Evolutionary conservation across 345 rosid species (phyloP).

Genomic region (Salix dunnii): DNA sequence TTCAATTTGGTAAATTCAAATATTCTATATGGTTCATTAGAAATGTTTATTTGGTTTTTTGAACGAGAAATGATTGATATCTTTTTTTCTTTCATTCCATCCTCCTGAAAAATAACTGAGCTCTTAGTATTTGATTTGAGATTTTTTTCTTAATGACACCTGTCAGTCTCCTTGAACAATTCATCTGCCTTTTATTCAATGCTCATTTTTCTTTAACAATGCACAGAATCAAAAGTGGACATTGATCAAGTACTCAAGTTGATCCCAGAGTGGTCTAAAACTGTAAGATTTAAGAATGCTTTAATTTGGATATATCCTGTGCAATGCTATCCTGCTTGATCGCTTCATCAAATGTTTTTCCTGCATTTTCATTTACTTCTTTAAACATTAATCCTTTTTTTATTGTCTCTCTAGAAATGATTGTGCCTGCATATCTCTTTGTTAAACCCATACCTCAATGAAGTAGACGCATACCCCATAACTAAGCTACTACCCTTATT

Average conservation of each 20-base stretch:
- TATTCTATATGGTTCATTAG: background rate
- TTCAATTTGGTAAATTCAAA: background rate
- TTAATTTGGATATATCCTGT: background rate
- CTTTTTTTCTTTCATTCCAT: background rate
- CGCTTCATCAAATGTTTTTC: background rate
- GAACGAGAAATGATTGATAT: too few relatives aligned
- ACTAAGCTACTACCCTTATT: too few relatives aligned
- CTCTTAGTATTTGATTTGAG: background rate
- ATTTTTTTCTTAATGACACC: background rate
- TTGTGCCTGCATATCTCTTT: too few relatives aligned
- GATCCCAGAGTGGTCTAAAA: constrained; percentile 76
- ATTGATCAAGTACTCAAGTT: constrained; percentile 57
- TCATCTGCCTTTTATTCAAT: constrained; percentile 11
- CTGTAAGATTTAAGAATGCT: constrained; percentile 47
- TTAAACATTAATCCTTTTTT: background rate
- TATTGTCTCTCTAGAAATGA: background rate
- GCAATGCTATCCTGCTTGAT: background rate
- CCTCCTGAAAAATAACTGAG: background rate
- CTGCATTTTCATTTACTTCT: background rate
- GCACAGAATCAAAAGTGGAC: constrained; percentile 54
- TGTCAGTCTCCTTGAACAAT: constrained; percentile 10
- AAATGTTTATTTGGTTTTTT: too few relatives aligned
- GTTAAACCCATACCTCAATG: too few relatives aligned
- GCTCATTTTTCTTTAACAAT: constrained; percentile 19
- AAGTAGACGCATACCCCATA: too few relatives aligned